Evolutionary conservation across 768 basidiomycete species (phyloP).

Genomic region (Suillus paluster): DNA sequence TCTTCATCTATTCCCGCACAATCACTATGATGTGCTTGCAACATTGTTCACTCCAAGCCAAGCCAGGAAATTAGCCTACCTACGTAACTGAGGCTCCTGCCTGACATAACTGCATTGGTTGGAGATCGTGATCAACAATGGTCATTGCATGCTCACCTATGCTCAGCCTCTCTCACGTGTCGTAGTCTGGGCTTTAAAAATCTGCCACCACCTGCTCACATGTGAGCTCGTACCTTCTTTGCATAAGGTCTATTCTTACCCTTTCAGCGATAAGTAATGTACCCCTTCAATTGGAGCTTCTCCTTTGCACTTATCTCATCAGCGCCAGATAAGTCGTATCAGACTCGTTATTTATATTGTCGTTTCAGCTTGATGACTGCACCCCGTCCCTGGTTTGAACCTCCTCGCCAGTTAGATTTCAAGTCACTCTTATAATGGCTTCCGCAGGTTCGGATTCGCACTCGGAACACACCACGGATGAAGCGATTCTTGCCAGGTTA

Average conservation of each 20-base stretch:
- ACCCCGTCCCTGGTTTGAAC: neutral
- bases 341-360: neutral
- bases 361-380: constrained; percentile 13
- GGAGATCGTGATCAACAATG: neutral
- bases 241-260: neutral
- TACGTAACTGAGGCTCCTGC: neutral
- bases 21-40: neutral
- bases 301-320: neutral
- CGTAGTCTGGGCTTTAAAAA: neutral
- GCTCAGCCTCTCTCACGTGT: neutral
- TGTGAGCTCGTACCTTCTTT: neutral
- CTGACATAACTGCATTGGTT: neutral
- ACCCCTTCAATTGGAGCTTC: neutral
- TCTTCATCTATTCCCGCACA: neutral
- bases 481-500: constrained; percentile 44
- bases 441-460: neutral
- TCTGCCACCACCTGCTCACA: neutral
- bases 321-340: neutral
- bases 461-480: constrained; percentile 31
- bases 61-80: neutral
- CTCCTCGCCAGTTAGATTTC: neutral
- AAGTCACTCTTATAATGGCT: neutral
- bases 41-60: neutral
- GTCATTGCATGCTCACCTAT: neutral
- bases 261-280: neutral